Base-by-base conservation (phyloP, 768 basidiomycete genomes). In the Russula olivacea region DNA sequence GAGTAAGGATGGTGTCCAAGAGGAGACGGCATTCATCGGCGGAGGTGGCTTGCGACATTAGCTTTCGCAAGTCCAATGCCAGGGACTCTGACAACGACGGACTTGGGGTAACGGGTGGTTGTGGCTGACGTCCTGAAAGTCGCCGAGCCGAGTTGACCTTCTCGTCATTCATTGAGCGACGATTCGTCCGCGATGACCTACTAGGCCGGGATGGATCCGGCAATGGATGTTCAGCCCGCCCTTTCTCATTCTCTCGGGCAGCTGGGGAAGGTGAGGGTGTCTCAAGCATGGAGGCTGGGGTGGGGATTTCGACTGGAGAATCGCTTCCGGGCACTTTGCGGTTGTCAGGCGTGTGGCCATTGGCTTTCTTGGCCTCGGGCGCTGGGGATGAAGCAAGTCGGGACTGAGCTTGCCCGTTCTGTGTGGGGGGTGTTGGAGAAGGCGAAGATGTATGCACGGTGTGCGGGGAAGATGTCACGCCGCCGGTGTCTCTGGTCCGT, bases 1-100 rank as follows among this genome's bases (percentile, higher is more conserved):
- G 56, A 14, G 83, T 79, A 61, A 96, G 76, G 75, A 90, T 88
- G 78, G 92, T 89, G 66, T 91, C 87, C 32, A 93, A 79, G 61
- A 95, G 84, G 48, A 94, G 77, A 55, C 89, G 88, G 71, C 92
- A 93, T 76, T 96, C 93, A 63, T 87, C 85, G 51, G 82, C 88
- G 48, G 80, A 84, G 1, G 87, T 87, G 15, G 93, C 91, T 55
- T 76, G 81, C 10, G 80, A 73, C 19, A 95, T 74, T 61, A 89
- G 77, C 21, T 79, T 78, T 36, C 88, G 85, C 76, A 96, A 81
- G 55, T 91, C 86, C 12, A 78, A 75, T 28, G 86, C 81, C 61
- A 85, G 77, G 34, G 76, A 71, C 45, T 79, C 76, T 43, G 78
- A 67, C 23, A 83, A 63, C 43, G 74, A 66, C 19, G 72, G 69